Conservation (phyloP, 768 basidiomycete species). For the Phallus indusiatus region DNA sequence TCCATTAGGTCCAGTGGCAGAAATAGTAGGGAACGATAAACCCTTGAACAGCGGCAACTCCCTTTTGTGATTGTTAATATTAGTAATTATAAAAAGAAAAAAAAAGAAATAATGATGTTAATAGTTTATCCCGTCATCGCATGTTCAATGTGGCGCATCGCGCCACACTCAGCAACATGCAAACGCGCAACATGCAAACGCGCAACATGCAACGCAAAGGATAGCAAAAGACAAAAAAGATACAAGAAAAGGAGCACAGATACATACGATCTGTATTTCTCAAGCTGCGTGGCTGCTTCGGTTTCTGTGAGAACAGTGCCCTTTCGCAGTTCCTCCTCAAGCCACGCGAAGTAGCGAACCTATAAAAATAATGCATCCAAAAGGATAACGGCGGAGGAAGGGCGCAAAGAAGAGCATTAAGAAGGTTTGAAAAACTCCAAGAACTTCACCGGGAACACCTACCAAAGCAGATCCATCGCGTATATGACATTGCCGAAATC, state of each 20-base stretch:
- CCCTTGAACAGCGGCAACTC: slow-evolving; percentile 76
- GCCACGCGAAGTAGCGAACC: slow-evolving; percentile 87
- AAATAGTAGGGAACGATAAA: slow-evolving; percentile 87
- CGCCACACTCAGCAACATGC: no score
- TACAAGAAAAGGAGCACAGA: background rate
- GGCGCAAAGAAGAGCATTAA: background rate
- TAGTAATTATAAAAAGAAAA: no score
- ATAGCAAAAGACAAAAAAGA: background rate
- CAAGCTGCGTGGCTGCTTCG: slow-evolving; percentile 69
- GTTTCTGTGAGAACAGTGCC: slow-evolving; percentile 62
- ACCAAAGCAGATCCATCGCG: slow-evolving; percentile 81
- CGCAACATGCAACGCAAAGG: no score
- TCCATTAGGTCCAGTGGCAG: slow-evolving; percentile 85
- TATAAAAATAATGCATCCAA: background rate
- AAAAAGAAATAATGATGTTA: background rate
- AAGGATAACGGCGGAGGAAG: background rate
- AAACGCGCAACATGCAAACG: no score
- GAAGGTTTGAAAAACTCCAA: background rate
- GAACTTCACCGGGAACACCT: background rate
- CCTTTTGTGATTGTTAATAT: slow-evolving; percentile 27
- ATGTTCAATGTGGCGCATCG: no score
- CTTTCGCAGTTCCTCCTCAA: slow-evolving; percentile 69
- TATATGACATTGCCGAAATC: slow-evolving; percentile 82
- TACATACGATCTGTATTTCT: slow-evolving; percentile 71
- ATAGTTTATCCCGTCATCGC: background rate